A percentile compares a stretch with the other conserved stretches of the same genome.
phyloP scores from a whole-genome alignment of 108 stramenopile genomes.

The Pseudonitzschia pungens region DNA sequence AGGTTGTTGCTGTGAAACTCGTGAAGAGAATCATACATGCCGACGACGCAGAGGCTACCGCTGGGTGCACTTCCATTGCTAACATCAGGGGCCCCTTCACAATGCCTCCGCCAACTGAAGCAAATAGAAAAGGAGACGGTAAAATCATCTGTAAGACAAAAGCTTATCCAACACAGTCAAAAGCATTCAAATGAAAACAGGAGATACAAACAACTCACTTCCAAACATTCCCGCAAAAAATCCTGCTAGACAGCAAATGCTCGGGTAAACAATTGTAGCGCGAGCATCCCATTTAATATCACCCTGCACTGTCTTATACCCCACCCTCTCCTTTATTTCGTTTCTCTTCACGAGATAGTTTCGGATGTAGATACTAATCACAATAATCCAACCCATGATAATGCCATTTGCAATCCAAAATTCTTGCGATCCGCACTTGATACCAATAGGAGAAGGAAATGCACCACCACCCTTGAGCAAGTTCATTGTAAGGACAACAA shows the following conservation, averaged over 20 bases:
- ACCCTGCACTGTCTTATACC: constrained; percentile 87
- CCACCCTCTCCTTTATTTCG: constrained; percentile 58
- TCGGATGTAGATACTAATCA: constrained; percentile 59
- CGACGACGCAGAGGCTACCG: constrained; percentile 78
- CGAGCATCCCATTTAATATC: constrained; percentile 90
- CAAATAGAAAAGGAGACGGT: neutral
- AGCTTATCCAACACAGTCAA: neutral
- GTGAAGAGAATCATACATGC: constrained; percentile 94
- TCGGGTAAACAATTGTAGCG: constrained; percentile 87
- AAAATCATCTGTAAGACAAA: neutral
- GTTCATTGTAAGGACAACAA: constrained; percentile 85
- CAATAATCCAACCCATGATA: constrained; percentile 77
- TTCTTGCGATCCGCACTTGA: constrained; percentile 81
- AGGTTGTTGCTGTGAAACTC: constrained; percentile 92
- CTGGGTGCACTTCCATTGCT: constrained; percentile 88
- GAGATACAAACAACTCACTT: constrained; percentile 27
- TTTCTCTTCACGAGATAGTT: constrained; percentile 67
- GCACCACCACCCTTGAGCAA: constrained; percentile 91
- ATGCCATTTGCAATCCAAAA: constrained; percentile 85
- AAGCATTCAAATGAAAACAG: neutral
- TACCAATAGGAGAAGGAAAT: constrained; percentile 86
- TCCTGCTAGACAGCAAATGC: constrained; percentile 88
- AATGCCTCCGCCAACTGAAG: constrained; percentile 75
- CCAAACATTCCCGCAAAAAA: constrained; percentile 97
- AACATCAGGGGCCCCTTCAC: constrained; percentile 96